Percentiles rank a stretch among this genome's conserved stretches.
phyloP scores from a whole-genome alignment of 1,284 basidiomycete species.

The Coniferiporia sulphurascens region DNA sequence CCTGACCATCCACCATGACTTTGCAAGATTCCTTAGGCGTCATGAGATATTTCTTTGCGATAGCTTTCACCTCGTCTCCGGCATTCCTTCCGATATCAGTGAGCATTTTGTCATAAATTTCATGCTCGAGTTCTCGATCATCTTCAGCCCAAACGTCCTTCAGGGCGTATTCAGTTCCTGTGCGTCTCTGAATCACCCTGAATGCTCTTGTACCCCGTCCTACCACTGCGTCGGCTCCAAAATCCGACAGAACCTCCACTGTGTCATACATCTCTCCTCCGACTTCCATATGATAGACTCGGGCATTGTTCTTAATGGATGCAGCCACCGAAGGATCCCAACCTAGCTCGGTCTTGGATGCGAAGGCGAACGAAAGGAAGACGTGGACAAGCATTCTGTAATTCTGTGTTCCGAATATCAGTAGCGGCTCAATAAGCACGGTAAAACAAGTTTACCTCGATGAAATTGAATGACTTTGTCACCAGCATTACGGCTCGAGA shows the following conservation, averaged over 20 bases:
- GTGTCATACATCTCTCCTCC: not conserved
- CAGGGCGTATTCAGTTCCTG: not conserved
- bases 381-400: not conserved
- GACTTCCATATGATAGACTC: not conserved
- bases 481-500: not conserved
- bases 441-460: not conserved
- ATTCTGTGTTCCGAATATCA: not conserved
- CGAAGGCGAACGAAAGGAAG: slow-evolving; percentile 8
- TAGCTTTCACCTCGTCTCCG: not conserved
- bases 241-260: slow-evolving; percentile 2
- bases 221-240: not conserved
- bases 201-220: not conserved
- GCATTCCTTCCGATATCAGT: not conserved
- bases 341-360: not conserved
- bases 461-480: slow-evolving; percentile 5
- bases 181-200: not conserved
- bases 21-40: not conserved
- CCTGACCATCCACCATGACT: not conserved
- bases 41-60: not conserved
- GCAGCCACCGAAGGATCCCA: slow-evolving; percentile 1
- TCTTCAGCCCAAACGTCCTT: not conserved
- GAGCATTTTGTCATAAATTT: not conserved
- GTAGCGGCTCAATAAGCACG: not conserved
- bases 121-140: not conserved
- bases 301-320: not conserved